Evolutionary conservation across 768 basidiomycete species (phyloP).

Genomic region (Agaricus blazei): DNA sequence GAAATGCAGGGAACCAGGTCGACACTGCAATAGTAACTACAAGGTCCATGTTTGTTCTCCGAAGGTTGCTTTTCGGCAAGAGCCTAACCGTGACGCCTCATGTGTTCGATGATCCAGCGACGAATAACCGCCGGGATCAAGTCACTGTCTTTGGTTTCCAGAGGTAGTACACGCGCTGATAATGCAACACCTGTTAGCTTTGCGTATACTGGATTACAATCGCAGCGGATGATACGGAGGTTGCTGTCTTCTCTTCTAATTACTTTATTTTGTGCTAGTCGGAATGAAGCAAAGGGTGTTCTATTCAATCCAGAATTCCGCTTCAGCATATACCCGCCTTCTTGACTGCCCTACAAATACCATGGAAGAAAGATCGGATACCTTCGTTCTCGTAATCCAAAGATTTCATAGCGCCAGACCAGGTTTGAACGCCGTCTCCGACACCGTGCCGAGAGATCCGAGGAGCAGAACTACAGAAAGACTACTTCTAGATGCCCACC

Average conservation of each 20-base stretch:
- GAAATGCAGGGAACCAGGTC: not conserved
- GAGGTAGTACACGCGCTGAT: not conserved
- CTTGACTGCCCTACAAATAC: not conserved
- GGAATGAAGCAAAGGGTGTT: no score
- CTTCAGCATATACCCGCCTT: not conserved
- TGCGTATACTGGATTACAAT: no score
- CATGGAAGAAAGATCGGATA: not conserved
- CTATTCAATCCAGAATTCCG: not conserved
- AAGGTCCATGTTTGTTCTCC: not conserved
- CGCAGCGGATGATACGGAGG: not conserved
- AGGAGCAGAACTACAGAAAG: not conserved
- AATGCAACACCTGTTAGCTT: no score
- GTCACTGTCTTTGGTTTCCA: not conserved
- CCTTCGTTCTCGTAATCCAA: not conserved
- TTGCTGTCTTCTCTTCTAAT: not conserved
- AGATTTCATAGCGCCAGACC: not conserved
- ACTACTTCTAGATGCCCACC: not conserved
- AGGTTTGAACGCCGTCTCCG: not conserved
- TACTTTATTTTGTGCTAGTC: not conserved
- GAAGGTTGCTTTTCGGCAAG: not conserved
- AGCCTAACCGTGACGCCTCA: not conserved
- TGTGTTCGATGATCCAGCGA: not conserved
- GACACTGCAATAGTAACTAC: not conserved
- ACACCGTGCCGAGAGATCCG: not conserved
- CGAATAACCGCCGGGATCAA: not conserved